Percentiles rank a stretch among this genome's conserved stretches.
Evolutionary conservation across 2,329 filamentous ascomycete genomes (phyloP).

Genomic region (Cordyceps cateniannulata): DNA sequence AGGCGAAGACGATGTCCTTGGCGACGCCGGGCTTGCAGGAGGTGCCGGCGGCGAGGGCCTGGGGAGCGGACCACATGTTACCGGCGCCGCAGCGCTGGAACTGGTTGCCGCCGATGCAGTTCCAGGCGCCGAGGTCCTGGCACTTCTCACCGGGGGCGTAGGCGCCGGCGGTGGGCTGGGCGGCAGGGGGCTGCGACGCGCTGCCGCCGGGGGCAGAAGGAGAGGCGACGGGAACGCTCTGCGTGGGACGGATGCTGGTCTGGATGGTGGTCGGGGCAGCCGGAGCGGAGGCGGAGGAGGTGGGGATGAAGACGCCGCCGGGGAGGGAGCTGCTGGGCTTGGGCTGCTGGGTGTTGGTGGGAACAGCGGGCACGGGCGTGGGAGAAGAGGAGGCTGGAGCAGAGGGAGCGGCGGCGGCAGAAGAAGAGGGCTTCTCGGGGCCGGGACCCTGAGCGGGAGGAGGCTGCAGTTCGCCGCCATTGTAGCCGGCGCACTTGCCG

Average conservation of each 20-base stretch:
- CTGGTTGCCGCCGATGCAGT: conserved; percentile 47
- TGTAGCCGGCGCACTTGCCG: conserved; percentile 9
- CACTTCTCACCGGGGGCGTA: conserved; percentile 29
- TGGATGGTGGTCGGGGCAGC: conserved; percentile 1
- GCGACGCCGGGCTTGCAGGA: conserved; percentile 34
- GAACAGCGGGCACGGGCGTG: not conserved
- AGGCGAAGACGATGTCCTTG: conserved; percentile 19
- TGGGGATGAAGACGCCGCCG: conserved; percentile 39
- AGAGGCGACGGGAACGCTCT: conserved; percentile 1
- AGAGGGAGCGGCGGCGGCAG: conserved; percentile 16
- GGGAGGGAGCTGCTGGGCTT: conserved; percentile 21
- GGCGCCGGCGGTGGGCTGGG: conserved; percentile 2
- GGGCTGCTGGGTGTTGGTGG: not conserved
- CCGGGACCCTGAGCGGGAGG: conserved; percentile 11
- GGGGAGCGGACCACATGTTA: conserved; percentile 39
- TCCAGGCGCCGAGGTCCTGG: conserved; percentile 48
- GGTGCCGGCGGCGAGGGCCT: conserved; percentile 48
- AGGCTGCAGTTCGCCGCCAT: conserved; percentile 14
- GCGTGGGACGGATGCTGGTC: not conserved
- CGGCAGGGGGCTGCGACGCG: too few relatives aligned
- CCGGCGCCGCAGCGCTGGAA: conserved; percentile 60
- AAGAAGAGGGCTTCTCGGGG: not conserved
- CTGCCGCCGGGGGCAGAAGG: not conserved
- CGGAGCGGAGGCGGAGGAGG: conserved; percentile 11
- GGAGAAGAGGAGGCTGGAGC: not conserved